phyloP scores from a whole-genome alignment of 331 rosid genomes.

The Malus hybrid region DNA sequence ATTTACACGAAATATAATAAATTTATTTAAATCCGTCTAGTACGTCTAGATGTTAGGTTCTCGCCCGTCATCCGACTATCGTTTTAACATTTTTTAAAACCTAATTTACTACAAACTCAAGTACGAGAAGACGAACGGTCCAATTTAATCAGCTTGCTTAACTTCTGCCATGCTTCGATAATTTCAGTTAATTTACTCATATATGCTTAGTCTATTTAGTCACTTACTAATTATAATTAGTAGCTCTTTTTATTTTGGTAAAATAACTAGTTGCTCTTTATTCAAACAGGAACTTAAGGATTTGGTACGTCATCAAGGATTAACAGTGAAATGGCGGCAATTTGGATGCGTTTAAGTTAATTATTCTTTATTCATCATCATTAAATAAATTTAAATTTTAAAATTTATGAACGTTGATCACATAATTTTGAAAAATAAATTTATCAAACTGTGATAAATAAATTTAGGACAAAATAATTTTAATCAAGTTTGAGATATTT shows the following conservation, averaged over 20 bases:
- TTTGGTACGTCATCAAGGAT: slow-evolving; percentile 10
- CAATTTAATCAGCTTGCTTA: neutral
- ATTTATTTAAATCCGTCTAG: no score
- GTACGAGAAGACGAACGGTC: neutral
- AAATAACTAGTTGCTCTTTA: neutral
- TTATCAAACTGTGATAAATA: no score
- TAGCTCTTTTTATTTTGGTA: neutral
- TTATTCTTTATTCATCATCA: no score
- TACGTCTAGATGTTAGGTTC: fast-evolving
- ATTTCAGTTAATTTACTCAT: neutral
- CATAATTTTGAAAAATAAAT: no score
- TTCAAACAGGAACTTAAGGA: neutral
- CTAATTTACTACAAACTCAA: no score
- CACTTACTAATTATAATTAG: neutral
- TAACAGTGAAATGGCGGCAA: neutral
- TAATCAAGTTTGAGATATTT: neutral
- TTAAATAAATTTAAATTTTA: no score
- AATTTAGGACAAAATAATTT: no score
- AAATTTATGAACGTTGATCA: no score
- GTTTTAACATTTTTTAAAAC: no score
- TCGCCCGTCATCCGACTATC: fast-evolving
- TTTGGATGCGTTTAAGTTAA: no score
- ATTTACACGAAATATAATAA: no score
- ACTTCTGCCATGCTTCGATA: neutral
- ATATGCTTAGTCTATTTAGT: neutral